phyloP scores from a whole-genome alignment of 2,329 filamentous ascomycete species.

The Fusarium domesticum region DNA sequence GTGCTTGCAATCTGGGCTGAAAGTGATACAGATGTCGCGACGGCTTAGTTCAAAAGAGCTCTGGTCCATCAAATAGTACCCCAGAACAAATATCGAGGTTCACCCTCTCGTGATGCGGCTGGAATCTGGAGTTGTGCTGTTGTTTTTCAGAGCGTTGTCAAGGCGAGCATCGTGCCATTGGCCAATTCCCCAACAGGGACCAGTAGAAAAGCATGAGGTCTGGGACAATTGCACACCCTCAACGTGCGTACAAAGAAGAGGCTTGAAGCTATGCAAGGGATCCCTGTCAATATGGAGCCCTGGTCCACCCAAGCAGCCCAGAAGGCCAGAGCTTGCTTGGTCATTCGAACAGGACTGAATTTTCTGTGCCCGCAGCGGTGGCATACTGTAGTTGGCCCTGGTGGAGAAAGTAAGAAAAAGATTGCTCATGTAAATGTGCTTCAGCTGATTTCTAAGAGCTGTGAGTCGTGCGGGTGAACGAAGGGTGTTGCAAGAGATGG shows the following conservation, averaged over 20 bases:
- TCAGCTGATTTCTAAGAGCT: constrained; percentile 15
- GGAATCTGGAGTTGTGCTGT: not conserved
- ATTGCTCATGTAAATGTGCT: constrained; percentile 5
- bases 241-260: too few relatives aligned
- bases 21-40: too few relatives aligned
- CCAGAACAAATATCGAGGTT: not conserved
- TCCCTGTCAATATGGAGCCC: too few relatives aligned
- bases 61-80: too few relatives aligned
- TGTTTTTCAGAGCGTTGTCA: not conserved
- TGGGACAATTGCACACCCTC: too few relatives aligned
- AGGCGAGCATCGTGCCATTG: not conserved
- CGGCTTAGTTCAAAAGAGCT: too few relatives aligned
- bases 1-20: too few relatives aligned
- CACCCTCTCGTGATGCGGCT: too few relatives aligned
- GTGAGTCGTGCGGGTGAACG: constrained; percentile 19
- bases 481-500: constrained; percentile 4
- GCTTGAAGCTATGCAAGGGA: too few relatives aligned
- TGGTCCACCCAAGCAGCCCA: constrained; percentile 13
- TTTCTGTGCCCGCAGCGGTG: constrained; percentile 19
- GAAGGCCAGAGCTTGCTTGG: constrained; percentile 17
- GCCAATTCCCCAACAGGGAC: not conserved
- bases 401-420: constrained; percentile 11
- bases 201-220: not conserved
- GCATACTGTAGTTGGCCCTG: constrained; percentile 1
- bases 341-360: constrained; percentile 25